Conservation (phyloP, 768 basidiomycete species). For the Imleria badia region DNA sequence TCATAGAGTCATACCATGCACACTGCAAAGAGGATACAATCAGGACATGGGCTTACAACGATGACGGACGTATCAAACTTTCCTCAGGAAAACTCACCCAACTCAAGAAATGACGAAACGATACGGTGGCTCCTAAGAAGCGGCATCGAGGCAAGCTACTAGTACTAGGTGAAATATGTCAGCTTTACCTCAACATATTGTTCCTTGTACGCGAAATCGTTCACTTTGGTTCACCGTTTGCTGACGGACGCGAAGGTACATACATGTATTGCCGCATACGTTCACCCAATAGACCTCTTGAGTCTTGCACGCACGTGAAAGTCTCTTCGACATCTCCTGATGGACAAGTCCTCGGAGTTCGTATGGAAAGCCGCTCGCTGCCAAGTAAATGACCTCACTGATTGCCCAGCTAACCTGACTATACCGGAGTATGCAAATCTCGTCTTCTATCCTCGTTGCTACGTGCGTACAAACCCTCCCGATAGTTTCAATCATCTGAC, state of each 20-base stretch:
- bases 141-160: neutral
- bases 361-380: neutral
- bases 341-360: neutral
- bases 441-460: neutral
- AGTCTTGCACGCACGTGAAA: conserved; percentile 1
- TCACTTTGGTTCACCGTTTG: neutral
- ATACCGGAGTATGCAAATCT: neutral
- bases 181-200: conserved; percentile 13
- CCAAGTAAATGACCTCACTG: neutral
- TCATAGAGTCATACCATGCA: no score
- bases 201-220: neutral
- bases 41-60: no score
- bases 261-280: neutral
- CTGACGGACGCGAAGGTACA: neutral
- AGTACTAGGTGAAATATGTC: neutral
- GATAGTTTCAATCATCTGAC: neutral
- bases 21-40: no score
- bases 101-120: no score
- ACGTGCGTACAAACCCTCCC: neutral
- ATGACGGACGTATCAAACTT: no score
- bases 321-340: neutral
- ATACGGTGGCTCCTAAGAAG: no score
- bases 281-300: neutral
- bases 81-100: no score
- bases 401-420: neutral